Evolutionary conservation across 257 asterid species (phyloP).

Genomic region (Coffea canephora): DNA sequence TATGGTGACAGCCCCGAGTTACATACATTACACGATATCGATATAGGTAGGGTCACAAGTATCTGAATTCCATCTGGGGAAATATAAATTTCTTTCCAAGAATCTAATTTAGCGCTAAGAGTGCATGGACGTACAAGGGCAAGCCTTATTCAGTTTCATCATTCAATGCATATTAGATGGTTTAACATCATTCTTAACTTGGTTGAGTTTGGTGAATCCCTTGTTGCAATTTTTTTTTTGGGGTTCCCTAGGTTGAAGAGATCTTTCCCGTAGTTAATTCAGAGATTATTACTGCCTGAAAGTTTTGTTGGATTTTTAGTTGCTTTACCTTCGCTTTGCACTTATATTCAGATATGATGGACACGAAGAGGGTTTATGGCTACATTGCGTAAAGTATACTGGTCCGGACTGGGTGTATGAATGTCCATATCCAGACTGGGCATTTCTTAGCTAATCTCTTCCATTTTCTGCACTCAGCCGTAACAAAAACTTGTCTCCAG

Average conservation of each 20-base stretch:
- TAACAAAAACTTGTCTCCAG: background rate
- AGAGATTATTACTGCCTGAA: background rate
- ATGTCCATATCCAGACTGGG: constrained; percentile 90
- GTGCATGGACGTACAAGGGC: background rate
- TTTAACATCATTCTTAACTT: background rate
- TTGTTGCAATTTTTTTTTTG: too few species aligned
- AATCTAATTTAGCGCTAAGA: too few species aligned
- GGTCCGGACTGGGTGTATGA: constrained; percentile 80
- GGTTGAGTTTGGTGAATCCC: background rate
- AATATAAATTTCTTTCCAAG: too few species aligned
- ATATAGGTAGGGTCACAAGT: too few species aligned
- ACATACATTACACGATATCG: too few species aligned
- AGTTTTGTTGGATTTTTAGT: background rate
- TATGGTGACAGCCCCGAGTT: too few species aligned
- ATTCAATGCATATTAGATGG: background rate
- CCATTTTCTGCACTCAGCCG: background rate
- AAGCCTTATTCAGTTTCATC: background rate
- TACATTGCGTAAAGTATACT: constrained; percentile 77
- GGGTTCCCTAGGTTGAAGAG: background rate
- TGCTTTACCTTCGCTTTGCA: background rate
- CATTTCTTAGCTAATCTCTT: constrained; percentile 28
- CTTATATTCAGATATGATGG: constrained; percentile 71
- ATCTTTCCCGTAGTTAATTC: background rate
- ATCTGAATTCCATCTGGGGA: too few species aligned
- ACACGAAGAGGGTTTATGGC: constrained; percentile 81